phyloP scores from a whole-genome alignment of 192 early-diverging fungal species.

The Phycomyces blakesleeanus region DNA sequence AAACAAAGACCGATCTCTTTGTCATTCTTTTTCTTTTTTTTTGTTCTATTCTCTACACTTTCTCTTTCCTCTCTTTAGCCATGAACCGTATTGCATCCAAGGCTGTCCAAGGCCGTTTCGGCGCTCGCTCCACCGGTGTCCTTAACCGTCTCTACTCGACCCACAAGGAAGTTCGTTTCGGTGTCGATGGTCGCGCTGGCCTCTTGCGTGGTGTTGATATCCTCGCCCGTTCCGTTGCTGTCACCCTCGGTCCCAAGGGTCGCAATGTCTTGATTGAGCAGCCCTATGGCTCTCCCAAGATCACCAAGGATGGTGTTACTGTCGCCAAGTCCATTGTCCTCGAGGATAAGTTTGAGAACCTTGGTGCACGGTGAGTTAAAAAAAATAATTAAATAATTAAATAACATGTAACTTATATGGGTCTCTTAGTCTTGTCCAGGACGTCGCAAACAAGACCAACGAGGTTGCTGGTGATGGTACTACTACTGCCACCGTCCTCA shows the following conservation, averaged over 20 bases:
- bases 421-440: conserved; percentile 87
- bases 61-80: conserved; percentile 4
- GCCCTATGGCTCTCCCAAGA: conserved; percentile 95
- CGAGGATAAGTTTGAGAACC: conserved; percentile 99
- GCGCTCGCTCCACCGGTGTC: conserved; percentile 25
- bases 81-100: conserved; percentile 34
- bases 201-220: conserved; percentile 94
- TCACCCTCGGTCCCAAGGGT: conserved; percentile 98
- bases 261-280: conserved; percentile 99
- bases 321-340: conserved; percentile 97
- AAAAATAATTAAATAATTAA: background rate
- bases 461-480: conserved; percentile 99
- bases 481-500: conserved; percentile 97
- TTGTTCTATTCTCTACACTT: background rate
- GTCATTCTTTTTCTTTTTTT: background rate
- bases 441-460: conserved; percentile 99
- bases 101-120: conserved; percentile 15
- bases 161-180: conserved; percentile 98
- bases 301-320: conserved; percentile 99
- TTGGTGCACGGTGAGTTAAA: conserved; percentile 78
- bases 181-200: conserved; percentile 90
- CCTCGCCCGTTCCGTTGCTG: conserved; percentile 97
- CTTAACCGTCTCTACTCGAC: conserved; percentile 64
- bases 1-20: background rate
- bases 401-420: background rate